Evolutionary conservation across 352 stramenopile genomes (phyloP), one percentile per base, ranked within the genome.

Genomic region (Phytophthora constricta): DNA sequence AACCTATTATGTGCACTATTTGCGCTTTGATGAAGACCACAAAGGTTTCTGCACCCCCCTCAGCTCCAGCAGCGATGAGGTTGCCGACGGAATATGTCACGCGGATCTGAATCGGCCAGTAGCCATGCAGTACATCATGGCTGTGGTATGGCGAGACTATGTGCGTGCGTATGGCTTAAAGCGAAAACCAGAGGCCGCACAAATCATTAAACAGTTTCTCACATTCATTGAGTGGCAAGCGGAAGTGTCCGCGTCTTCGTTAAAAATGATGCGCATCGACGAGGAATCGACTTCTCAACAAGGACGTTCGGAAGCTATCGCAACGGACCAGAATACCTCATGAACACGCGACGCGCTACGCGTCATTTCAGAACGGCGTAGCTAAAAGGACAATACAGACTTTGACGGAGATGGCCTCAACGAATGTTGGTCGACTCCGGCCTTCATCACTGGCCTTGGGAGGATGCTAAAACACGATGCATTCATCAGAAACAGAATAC

Each of bases 401-500:
- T 1, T 34, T 65, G 37, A 54, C 58, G 4, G 58, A 53, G 11
- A 65, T 43, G 5, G 58, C 39, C 1, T 41, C 48, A 8, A 46
- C 48, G 3, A n/a, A 53, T 65, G 47, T 14, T 65, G 4, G 31
- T 53, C 1, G 58, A 65, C 13, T 48, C 19, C 5, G 14, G 19
- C 0, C 26, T 65, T 4, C 39, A 42, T 20, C 47, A 65, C 27
- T 33, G 37, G 11, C 33, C 52, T 5, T 65, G 48, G 58, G 48
- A 65, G 26, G 26, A 53, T 25, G 58, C 7, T 65, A 2, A 26
- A 33, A n/a, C 34, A 58, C 17, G 57, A 33, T 1, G 22, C 46
- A 8, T 65, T 53, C 19, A 46, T 65, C 5, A 9, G 58, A 9
- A 65, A 65, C 20, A 26, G 58, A 27, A 58, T 65, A 4, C 48